Evolutionary conservation across 768 basidiomycete species (phyloP).

Genomic region (Arthromyces matolae): DNA sequence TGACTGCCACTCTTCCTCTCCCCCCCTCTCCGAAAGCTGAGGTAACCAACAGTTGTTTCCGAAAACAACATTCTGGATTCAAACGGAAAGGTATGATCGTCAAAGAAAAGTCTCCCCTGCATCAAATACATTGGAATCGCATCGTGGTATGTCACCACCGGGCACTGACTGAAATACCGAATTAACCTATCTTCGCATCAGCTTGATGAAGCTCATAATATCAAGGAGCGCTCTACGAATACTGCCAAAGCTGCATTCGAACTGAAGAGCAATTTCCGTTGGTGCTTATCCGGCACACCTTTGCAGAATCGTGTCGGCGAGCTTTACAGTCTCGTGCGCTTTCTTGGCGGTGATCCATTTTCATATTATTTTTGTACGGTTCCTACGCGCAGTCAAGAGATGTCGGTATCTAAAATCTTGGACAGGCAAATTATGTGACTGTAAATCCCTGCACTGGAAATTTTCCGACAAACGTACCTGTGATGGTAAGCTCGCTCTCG

Average conservation of each 20-base stretch:
- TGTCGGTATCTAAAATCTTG: too few relatives aligned
- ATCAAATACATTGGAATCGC: slow-evolving; percentile 81
- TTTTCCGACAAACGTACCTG: slow-evolving; percentile 82
- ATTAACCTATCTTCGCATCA: slow-evolving; percentile 21
- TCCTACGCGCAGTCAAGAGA: too few relatives aligned
- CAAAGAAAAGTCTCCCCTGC: slow-evolving; percentile 85
- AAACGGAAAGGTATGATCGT: slow-evolving; percentile 79
- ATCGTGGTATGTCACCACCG: slow-evolving; percentile 50
- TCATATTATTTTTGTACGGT: slow-evolving; percentile 84
- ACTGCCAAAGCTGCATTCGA: slow-evolving; percentile 98
- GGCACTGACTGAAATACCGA: background rate
- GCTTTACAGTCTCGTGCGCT: slow-evolving; percentile 89
- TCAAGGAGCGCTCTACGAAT: slow-evolving; percentile 92
- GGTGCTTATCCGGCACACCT: slow-evolving; percentile 97
- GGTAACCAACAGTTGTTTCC: slow-evolving; percentile 59
- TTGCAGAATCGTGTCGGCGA: slow-evolving; percentile 99
- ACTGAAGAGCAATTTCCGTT: slow-evolving; percentile 72
- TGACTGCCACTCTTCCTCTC: background rate
- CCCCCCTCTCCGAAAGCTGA: too few relatives aligned
- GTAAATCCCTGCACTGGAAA: slow-evolving; percentile 94
- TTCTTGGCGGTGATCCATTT: slow-evolving; percentile 91
- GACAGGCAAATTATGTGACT: slow-evolving; percentile 83
- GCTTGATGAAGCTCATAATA: slow-evolving; percentile 97
- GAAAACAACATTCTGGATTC: slow-evolving; percentile 91
- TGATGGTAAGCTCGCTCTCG: slow-evolving; percentile 52